Evolutionary conservation across 495 filamentous ascomycete genomes (phyloP).

Genomic region (Annulohypoxylon bovei): DNA sequence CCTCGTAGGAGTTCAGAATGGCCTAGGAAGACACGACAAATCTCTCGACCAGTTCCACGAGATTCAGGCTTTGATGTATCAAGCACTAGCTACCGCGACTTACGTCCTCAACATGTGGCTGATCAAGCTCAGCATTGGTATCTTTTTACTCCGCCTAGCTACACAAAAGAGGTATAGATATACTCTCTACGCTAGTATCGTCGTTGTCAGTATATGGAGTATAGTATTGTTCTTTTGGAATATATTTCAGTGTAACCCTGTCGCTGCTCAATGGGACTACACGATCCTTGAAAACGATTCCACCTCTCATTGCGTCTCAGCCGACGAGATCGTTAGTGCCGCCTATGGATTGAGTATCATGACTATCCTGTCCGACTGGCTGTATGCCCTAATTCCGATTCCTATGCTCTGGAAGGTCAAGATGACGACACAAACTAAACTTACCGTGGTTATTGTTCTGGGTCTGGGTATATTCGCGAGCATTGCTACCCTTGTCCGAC

Average conservation of each 20-base stretch:
- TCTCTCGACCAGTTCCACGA: conserved; percentile 46
- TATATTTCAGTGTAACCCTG: conserved; percentile 52
- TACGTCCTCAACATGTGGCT: conserved; percentile 57
- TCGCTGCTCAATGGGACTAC: conserved; percentile 54
- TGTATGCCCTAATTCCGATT: conserved; percentile 55
- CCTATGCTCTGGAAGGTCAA: conserved; percentile 57
- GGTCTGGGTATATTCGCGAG: conserved; percentile 55
- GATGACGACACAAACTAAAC: conserved; percentile 52
- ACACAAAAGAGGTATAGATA: conserved; percentile 49
- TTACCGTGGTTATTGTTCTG: conserved; percentile 51
- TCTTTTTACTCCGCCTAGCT: conserved; percentile 54
- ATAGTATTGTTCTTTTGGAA: conserved; percentile 53
- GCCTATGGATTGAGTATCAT: conserved; percentile 54
- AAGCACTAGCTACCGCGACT: conserved; percentile 51
- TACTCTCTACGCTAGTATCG: conserved; percentile 47
- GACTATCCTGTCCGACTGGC: conserved; percentile 54
- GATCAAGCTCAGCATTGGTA: conserved; percentile 57
- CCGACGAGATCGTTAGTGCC: conserved; percentile 49
- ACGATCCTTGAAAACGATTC: conserved; percentile 44
- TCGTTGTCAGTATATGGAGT: conserved; percentile 51
- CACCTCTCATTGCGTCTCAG: conserved; percentile 44
- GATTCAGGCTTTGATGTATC: conserved; percentile 51
- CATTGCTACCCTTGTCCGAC: conserved; percentile 52
- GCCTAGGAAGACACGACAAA: conserved; percentile 51
- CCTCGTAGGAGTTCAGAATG: conserved; percentile 44